Conservation (phyloP, 2,329 filamentous ascomycete species). For the Trichoderma atrobrunneum region DNA sequence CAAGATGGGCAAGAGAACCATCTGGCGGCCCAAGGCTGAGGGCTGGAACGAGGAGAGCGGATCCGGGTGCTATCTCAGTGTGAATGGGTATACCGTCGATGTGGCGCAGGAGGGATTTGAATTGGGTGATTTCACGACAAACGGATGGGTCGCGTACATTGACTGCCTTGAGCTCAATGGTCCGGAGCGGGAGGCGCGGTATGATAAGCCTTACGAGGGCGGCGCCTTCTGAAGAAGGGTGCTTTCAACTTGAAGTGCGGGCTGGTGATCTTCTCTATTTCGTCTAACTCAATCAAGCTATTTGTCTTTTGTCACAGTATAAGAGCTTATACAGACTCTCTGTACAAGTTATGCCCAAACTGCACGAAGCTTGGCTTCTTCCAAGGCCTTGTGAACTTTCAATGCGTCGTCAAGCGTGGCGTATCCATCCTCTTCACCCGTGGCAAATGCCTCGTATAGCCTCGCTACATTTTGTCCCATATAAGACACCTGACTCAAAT, state of each 20-base stretch:
- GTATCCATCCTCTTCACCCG: slow-evolving; percentile 1
- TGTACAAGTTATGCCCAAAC: neutral
- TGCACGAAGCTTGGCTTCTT: neutral
- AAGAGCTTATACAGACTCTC: neutral
- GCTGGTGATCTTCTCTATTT: neutral
- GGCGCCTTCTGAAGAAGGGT: neutral
- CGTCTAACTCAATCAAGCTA: neutral
- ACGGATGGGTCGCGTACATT: slow-evolving; percentile 1
- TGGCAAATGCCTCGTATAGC: slow-evolving; percentile 3
- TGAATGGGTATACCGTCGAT: slow-evolving; percentile 8
- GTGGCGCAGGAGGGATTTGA: neutral
- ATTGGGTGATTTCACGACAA: neutral
- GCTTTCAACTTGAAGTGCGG: neutral
- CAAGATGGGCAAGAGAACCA: neutral
- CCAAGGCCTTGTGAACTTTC: slow-evolving; percentile 3
- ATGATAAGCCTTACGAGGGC: neutral
- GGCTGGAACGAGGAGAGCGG: neutral
- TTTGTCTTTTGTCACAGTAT: neutral
- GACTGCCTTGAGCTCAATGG: slow-evolving; percentile 5
- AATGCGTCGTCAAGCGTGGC: neutral
- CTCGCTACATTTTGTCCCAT: neutral
- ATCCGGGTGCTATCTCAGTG: neutral
- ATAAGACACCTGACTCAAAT: slow-evolving; percentile 2
- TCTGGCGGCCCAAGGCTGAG: slow-evolving; percentile 3
- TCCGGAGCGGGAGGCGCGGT: neutral